Base-by-base conservation (phyloP, 805 yeast genomes). In the Wickerhamiella dianesei region DNA sequence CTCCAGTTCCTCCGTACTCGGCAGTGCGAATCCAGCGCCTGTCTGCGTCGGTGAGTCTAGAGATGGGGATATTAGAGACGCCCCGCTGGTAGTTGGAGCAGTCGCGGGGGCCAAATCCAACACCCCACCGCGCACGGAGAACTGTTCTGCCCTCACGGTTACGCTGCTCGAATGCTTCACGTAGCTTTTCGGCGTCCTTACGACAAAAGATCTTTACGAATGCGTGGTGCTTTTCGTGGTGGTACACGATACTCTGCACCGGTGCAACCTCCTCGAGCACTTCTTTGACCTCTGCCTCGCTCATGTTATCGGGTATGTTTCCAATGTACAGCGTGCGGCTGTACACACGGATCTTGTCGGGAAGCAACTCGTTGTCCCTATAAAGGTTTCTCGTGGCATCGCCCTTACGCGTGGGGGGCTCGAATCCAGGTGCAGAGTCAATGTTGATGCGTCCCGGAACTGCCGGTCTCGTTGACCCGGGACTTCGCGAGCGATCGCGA, bases 71-170 rank as follows among this genome's bases (percentile, higher is more conserved):
- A 35, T 87, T 75, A 50, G 95, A 82, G 36, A 80, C 73, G 51
- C 98, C 98, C 48, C 80, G 80, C 59, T 80, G 88, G 65, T 92
- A 92, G 65, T 92, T 94, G 63, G 95, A 85, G 69, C 97, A 89
- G 64, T 92, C 97, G 69, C 98, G 78, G 46, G 98, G 98, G 3
- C 98, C 98, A 60, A 83, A 92, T 1, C 98, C 98, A 52, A 92
- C 97, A 55, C 97, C 98, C 98, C 98, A 92, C 61, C 96, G 75
- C 3, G 94, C 84, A 65, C 97, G 76, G 55, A 92, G 69, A 55
- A 76, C 68, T 60, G 69, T 66, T 8, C 75, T 64, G 37, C 82
- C 80, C 51, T 79, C 80, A 55, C 79, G 77, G 59, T 77, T 77
- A 48, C 60, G 57, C 39, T 64, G 64, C 25, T 73, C 74, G 67